Conservation (phyloP, 192 early-diverging fungal genomes). For the Coemansia pectinata region DNA sequence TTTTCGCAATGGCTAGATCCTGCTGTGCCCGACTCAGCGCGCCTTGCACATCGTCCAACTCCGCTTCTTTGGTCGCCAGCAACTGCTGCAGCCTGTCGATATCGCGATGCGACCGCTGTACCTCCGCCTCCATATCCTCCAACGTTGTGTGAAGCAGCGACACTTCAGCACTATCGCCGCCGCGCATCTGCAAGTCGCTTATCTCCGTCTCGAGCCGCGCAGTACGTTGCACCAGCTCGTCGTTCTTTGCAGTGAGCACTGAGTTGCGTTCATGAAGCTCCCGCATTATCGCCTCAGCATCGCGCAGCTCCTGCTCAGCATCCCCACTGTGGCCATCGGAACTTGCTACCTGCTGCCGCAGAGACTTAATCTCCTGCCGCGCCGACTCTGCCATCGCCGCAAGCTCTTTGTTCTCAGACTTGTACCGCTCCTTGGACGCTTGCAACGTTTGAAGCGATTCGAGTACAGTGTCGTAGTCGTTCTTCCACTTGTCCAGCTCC, state of each 20-base stretch:
- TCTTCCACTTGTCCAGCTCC: slow-evolving; percentile 13
- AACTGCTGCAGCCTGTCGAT: slow-evolving; percentile 29
- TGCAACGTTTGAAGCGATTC: slow-evolving; percentile 13
- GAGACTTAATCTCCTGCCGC: slow-evolving; percentile 19
- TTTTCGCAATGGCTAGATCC: slow-evolving; percentile 1
- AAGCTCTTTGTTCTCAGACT: slow-evolving; percentile 13
- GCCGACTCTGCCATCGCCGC: slow-evolving; percentile 8
- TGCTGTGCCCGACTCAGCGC: slow-evolving; percentile 8
- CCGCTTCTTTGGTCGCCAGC: slow-evolving; percentile 13
- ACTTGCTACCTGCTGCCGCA: slow-evolving; percentile 14
- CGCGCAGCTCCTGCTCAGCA: slow-evolving; percentile 9
- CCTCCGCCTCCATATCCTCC: slow-evolving; percentile 12
- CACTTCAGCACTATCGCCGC: not conserved
- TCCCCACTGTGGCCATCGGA: not conserved
- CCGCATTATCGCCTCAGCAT: slow-evolving; percentile 24
- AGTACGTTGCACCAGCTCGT: slow-evolving; percentile 35
- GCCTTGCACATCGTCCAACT: slow-evolving; percentile 22
- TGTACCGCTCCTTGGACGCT: slow-evolving; percentile 26
- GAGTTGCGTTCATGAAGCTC: slow-evolving; percentile 22
- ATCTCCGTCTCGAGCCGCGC: slow-evolving; percentile 45
- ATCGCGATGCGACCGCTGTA: slow-evolving; percentile 10
- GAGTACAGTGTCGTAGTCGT: slow-evolving; percentile 15
- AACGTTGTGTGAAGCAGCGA: slow-evolving; percentile 12
- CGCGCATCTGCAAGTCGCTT: slow-evolving; percentile 20
- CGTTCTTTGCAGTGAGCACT: slow-evolving; percentile 16